Base-by-base conservation (phyloP, 208 protist genomes). In the Plasmodiophora brassicae region DNA sequence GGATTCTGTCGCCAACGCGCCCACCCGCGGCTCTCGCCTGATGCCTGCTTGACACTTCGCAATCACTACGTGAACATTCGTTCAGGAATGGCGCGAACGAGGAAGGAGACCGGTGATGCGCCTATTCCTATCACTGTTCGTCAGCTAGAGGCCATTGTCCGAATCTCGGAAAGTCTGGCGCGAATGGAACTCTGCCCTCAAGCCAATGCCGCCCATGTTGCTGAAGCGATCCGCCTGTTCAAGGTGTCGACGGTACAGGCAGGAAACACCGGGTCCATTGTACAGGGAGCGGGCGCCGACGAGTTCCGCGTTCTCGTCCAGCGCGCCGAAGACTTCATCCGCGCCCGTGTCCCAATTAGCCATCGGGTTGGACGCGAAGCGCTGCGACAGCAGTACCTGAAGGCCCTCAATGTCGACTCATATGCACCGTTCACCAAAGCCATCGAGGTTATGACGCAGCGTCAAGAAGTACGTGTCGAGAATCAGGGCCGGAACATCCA, bases 71-170 rank as follows among this genome's bases (percentile, higher is more conserved):
- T 86, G n/a, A 57, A n/a, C 44, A 86, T 86, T 50, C 84, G 84
- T n/a, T 65, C 36, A 25, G 50, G 50, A 57, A 57, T 57, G 25
- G 50, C 50, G 25, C 39, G 50, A 5, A 90, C 5, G 1, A 90
- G n/a, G 22, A 89, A 89, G 43, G 44, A 91, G 46, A 10, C 25
- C 1, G 28, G 35, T 50, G 32, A 45, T 84, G 1, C 86, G 41
- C 44, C 87, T 25, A 91, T 92, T 46, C 91, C 91, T 28, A 91
- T 92, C 72, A 92, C 91, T 45, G 92, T 95, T 8, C 46, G 94
- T 22, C 92, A 94, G 86, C 88, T 95, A 0, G 94, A 95, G 85
- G 93, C 93, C 8, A 72, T 95, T 22, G 89, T 95, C 28, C 85
- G 94, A 35, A 87, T 95, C 45, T 57, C 92, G 32, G 93, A 95